Base-by-base conservation (phyloP, 2,329 filamentous ascomycete species). In the Talaromyces sp. region DNA sequence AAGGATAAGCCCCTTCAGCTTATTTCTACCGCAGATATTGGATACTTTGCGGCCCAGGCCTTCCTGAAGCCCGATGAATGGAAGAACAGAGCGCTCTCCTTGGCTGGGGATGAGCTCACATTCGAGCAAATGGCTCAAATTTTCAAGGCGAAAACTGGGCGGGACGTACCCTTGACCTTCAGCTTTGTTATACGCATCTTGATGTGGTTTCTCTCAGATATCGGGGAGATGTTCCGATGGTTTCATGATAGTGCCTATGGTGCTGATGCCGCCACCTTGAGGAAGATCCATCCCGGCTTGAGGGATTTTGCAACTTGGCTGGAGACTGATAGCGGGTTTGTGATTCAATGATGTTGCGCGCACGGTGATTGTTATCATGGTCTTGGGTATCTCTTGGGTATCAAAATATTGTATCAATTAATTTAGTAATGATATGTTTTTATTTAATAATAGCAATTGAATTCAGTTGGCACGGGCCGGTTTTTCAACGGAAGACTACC, bases 51-150 rank as follows among this genome's bases (percentile, higher is more conserved):
- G 2, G 79, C 80, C 0, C 66, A 75, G 41, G 79, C 79, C 0
- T 81, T 84, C 52, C 51, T 74, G 3, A 65, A 79, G 2, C 72
- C 77, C 2, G 65, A 76, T 1, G 64, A 74, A 36, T 83, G 75
- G 66, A 72, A 74, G 30, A 73, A 75, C 33, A 70, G 69, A 16
- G 73, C 71, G 4, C 70, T 82, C 35, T 76, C 77, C 4, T 63
- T 84, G 17, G 82, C 81, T 0, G 81, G 81, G 2, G 81, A 82
- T 57, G 78, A 81, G 43, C 62, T 83, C 30, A 79, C 75, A 0
- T 77, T 77, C 49, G 70, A 72, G 0, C 69, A 81, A 53, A 73
- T 80, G 50, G 71, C 66, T 27, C 65, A 68, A 19, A 71, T 75
- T 16, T 83, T 82, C 61, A 71, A 78, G 66, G 64, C 73, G 19